phyloP scores from a whole-genome alignment of 495 filamentous ascomycete genomes.

The Parachaetomium inaequale region DNA sequence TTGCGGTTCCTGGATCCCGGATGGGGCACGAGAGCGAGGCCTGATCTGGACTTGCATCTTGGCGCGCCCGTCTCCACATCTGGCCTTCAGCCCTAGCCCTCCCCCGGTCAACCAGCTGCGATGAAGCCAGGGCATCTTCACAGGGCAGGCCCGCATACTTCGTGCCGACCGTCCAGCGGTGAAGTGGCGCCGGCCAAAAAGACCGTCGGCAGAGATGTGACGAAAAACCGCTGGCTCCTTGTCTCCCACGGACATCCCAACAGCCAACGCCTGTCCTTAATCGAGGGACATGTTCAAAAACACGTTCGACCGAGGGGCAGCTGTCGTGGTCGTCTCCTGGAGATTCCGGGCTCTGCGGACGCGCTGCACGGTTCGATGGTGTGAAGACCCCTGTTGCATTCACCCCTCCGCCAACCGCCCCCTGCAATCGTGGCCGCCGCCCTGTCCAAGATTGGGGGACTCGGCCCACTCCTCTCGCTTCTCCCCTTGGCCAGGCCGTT shows the following conservation, averaged over 20 bases:
- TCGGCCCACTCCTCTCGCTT: slow-evolving; percentile 14
- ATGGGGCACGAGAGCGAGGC: slow-evolving; percentile 15
- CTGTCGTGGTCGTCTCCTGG: too few relatives aligned
- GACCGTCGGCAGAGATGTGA: too few relatives aligned
- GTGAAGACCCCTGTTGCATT: slow-evolving; percentile 8
- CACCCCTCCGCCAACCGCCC: background rate
- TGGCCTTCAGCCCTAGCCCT: background rate
- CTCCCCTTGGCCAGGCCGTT: slow-evolving; percentile 12
- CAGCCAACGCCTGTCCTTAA: too few relatives aligned
- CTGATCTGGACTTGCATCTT: slow-evolving; percentile 9
- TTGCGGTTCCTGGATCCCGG: slow-evolving; percentile 2
- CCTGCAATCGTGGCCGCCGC: slow-evolving; percentile 10
- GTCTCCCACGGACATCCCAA: too few relatives aligned
- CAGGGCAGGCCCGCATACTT: too few relatives aligned
- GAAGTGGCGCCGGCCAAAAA: too few relatives aligned
- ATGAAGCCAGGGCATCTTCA: background rate
- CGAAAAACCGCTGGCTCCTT: too few relatives aligned
- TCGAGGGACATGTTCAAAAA: too few relatives aligned
- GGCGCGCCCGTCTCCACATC: slow-evolving; percentile 5
- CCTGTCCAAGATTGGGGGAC: slow-evolving; percentile 4
- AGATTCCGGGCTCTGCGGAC: background rate
- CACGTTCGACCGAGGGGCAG: too few relatives aligned
- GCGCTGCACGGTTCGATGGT: background rate
- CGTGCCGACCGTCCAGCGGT: too few relatives aligned
- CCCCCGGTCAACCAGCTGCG: background rate